Conservation (phyloP, 139 green algal species). For the Chlorella sp. region DNA sequence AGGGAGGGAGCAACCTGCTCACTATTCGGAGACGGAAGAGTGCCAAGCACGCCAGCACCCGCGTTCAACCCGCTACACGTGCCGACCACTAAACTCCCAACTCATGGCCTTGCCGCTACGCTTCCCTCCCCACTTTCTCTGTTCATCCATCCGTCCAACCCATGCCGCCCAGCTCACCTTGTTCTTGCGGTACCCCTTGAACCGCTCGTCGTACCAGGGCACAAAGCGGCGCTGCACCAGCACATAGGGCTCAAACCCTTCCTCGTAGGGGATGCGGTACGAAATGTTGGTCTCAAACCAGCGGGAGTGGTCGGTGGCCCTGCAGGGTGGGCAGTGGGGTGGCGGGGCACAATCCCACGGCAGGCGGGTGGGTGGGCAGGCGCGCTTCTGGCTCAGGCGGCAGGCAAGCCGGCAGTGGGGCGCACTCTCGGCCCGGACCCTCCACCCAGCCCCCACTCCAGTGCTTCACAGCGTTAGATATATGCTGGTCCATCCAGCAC, state of each 20-base stretch:
- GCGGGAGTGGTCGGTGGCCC: slow-evolving; percentile 43
- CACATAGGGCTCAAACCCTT: slow-evolving; percentile 58
- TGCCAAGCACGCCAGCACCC: no score
- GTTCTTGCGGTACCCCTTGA: slow-evolving; percentile 53
- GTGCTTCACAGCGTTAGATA: no score
- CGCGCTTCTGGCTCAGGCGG: no score
- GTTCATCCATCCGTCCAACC: neutral
- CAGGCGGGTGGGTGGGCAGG: neutral
- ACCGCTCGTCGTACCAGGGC: slow-evolving; percentile 62
- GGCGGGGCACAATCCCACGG: neutral
- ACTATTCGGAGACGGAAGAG: no score
- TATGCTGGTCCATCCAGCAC: no score
- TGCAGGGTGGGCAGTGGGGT: neutral
- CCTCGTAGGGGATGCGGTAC: slow-evolving; percentile 41
- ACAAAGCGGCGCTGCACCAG: slow-evolving; percentile 40
- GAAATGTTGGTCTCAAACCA: slow-evolving; percentile 38
- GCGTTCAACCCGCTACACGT: no score
- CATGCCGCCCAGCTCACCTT: slow-evolving; percentile 27
- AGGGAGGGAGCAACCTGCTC: no score
- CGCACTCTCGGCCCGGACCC: no score
- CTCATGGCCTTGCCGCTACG: neutral
- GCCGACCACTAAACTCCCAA: no score
- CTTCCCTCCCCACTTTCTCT: neutral
- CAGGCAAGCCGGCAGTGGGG: neutral
- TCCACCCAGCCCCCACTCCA: no score